phyloP scores from a whole-genome alignment of 805 yeast species.

The Tetrapisispora phaffii region DNA sequence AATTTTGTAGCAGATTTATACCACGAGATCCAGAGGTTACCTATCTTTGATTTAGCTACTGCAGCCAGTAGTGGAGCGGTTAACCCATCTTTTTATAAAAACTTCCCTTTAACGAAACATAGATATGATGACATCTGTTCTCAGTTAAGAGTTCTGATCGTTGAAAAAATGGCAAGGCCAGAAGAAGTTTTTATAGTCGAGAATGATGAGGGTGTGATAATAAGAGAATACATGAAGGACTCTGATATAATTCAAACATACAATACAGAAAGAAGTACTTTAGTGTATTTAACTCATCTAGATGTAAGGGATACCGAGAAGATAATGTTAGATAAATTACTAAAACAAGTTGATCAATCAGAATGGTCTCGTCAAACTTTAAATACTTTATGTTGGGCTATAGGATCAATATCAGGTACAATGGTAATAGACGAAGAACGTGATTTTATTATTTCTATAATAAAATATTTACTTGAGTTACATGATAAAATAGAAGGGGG shows the following conservation, averaged over 20 bases:
- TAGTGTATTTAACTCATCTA: conserved; percentile 88
- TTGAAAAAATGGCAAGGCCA: conserved; percentile 94
- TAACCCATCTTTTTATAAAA: conserved; percentile 62
- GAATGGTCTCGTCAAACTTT: conserved; percentile 98
- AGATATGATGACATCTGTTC: conserved; percentile 67
- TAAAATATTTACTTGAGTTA: conserved; percentile 74
- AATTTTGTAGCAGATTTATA: conserved; percentile 68
- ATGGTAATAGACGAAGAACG: conserved; percentile 97
- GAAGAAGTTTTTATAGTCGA: conserved; percentile 94
- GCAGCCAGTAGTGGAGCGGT: conserved; percentile 66
- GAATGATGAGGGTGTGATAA: conserved; percentile 96
- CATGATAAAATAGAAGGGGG: conserved; percentile 91
- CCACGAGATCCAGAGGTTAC: conserved; percentile 73
- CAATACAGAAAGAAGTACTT: conserved; percentile 85
- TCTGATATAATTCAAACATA: conserved; percentile 90
- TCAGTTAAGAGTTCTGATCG: conserved; percentile 70
- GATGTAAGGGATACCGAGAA: conserved; percentile 86
- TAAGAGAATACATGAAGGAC: conserved; percentile 87
- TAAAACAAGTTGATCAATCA: conserved; percentile 80
- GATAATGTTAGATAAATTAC: conserved; percentile 80
- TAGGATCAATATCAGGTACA: conserved; percentile 95
- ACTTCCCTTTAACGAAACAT: conserved; percentile 76
- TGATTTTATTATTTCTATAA: conserved; percentile 78
- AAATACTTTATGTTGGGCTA: conserved; percentile 97
- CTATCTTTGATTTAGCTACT: conserved; percentile 45